A percentile compares a stretch with the other conserved stretches of the same genome.
Evolutionary conservation across 768 basidiomycete genomes (phyloP).

Genomic region (Lyophyllum shimeji): DNA sequence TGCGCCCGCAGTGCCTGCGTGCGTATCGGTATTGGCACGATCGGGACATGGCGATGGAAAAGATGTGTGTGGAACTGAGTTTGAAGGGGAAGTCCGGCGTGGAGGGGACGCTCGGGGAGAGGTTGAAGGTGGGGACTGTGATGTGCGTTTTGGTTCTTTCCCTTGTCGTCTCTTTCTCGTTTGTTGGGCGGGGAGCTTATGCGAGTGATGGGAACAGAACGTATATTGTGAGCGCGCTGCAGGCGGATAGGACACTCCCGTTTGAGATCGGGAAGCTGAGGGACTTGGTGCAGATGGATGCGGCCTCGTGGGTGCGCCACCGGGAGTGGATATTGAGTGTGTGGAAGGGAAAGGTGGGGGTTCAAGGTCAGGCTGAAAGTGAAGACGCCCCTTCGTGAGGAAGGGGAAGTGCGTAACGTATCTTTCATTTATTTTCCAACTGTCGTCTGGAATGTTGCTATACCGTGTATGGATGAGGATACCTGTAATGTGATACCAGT

Average conservation of each 20-base stretch:
- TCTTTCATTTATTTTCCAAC: not conserved
- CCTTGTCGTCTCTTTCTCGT: not conserved
- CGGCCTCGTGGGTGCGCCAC: slow-evolving; percentile 27
- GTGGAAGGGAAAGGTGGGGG: slow-evolving; percentile 8
- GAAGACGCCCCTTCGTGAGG: not conserved
- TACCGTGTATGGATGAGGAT: not conserved
- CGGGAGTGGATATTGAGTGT: slow-evolving; percentile 23
- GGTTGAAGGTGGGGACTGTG: slow-evolving; percentile 28
- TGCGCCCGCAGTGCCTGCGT: slow-evolving; percentile 28
- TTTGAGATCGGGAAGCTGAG: slow-evolving; percentile 28
- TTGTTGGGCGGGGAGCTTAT: not conserved
- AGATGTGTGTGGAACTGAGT: slow-evolving; percentile 28
- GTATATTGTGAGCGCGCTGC: slow-evolving; percentile 32
- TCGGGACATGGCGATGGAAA: slow-evolving; percentile 24
- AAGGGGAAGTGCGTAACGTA: not conserved
- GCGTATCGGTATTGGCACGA: slow-evolving; percentile 35
- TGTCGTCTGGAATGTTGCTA: not conserved
- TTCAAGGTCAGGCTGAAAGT: slow-evolving; percentile 16
- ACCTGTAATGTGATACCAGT: not conserved
- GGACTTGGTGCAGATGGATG: slow-evolving; percentile 31
- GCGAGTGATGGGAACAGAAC: slow-evolving; percentile 17
- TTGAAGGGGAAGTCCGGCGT: slow-evolving; percentile 15
- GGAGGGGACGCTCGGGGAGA: slow-evolving; percentile 12
- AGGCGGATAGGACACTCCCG: slow-evolving; percentile 23
- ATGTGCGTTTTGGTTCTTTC: slow-evolving; percentile 24